Evolutionary conservation across 768 basidiomycete genomes (phyloP).

Genomic region (Asterophora parasitica): DNA sequence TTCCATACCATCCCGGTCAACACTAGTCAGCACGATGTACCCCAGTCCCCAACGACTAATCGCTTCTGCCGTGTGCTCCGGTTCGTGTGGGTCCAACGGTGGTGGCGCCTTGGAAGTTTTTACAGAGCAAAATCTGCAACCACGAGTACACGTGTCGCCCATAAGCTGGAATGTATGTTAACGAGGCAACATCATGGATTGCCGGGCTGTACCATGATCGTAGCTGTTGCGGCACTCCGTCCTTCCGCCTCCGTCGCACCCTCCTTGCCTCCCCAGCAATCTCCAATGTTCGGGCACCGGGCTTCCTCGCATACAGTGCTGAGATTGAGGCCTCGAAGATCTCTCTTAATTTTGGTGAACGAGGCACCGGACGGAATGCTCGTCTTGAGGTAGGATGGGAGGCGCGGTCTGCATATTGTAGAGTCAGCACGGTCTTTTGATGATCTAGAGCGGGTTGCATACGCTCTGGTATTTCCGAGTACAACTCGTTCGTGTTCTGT

Average conservation of each 20-base stretch:
- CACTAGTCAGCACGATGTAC: constrained; percentile 95
- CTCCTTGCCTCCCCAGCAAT: constrained; percentile 93
- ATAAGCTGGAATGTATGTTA: constrained; percentile 60
- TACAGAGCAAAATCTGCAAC: constrained; percentile 95
- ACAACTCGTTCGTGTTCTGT: constrained; percentile 55
- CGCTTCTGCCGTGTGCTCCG: constrained; percentile 97
- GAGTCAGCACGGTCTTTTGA: background rate
- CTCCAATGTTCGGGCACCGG: constrained; percentile 98
- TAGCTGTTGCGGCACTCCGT: constrained; percentile 86
- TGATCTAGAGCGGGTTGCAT: constrained; percentile 5
- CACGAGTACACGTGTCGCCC: constrained; percentile 98
- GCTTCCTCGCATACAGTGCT: constrained; percentile 99
- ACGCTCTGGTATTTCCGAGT: constrained; percentile 70
- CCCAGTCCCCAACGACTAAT: constrained; percentile 97
- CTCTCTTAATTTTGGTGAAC: constrained; percentile 91
- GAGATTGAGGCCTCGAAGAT: constrained; percentile 83
- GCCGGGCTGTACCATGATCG: constrained; percentile 78
- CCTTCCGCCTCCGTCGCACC: constrained; percentile 63
- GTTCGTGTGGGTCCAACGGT: constrained; percentile 93
- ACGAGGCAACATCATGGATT: constrained; percentile 1
- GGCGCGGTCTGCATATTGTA: constrained; percentile 56
- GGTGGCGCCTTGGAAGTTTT: constrained; percentile 88
- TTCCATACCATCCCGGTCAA: constrained; percentile 87
- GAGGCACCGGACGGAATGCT: constrained; percentile 86
- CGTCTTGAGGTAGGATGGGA: constrained; percentile 87